phyloP scores from a whole-genome alignment of 108 stramenopile species.

The Phaeodactylum tricornutum region DNA sequence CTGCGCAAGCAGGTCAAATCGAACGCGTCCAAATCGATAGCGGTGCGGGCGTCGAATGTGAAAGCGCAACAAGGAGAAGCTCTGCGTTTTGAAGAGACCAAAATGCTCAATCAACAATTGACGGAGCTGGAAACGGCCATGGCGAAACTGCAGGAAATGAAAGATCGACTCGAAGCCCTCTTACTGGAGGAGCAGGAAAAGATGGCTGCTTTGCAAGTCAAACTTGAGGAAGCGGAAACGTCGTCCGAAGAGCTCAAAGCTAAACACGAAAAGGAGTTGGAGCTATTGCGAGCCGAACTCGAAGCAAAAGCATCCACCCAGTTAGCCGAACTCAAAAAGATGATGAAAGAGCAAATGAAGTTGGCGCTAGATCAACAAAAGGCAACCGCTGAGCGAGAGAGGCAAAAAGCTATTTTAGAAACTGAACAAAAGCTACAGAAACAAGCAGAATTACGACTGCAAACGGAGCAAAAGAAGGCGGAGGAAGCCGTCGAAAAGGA shows the following conservation, averaged over 20 bases:
- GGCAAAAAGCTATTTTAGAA: neutral
- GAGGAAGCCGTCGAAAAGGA: constrained; percentile 5
- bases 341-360: constrained; percentile 3
- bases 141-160: neutral
- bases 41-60: neutral
- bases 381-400: neutral
- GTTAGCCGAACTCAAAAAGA: neutral
- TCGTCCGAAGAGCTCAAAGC: neutral
- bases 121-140: neutral
- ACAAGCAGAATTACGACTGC: constrained; percentile 12
- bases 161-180: neutral
- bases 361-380: neutral
- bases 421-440: constrained; percentile 17
- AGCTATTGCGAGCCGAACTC: neutral
- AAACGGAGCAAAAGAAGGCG: constrained; percentile 11
- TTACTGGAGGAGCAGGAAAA: neutral
- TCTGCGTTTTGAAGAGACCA: neutral
- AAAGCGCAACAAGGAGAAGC: neutral
- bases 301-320: neutral
- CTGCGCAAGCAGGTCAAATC: constrained; percentile 4
- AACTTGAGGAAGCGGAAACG: neutral
- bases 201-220: neutral
- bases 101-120: constrained; percentile 2
- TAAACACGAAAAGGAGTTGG: constrained; percentile 1
- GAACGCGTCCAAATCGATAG: too few species aligned